Evolutionary conservation across 1,284 basidiomycete genomes (phyloP).

Genomic region (Pseudozyma pruni): DNA sequence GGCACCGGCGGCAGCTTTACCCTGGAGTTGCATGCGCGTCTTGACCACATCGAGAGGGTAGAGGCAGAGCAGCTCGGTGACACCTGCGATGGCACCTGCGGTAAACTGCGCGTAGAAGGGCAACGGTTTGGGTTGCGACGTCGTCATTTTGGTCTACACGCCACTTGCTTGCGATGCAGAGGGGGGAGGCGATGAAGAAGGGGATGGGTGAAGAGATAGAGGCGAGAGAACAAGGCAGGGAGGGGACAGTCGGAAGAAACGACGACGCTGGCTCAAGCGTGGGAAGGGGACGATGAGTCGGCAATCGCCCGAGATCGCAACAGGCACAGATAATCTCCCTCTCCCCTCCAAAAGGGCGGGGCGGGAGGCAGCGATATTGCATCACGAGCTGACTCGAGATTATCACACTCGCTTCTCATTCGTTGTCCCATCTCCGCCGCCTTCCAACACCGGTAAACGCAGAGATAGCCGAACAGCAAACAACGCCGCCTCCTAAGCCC

Average conservation of each 20-base stretch:
- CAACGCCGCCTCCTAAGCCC: too few relatives aligned
- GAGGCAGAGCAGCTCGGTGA: constrained; percentile 86
- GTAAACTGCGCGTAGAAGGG: constrained; percentile 88
- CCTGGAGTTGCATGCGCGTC: constrained; percentile 95
- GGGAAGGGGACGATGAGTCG: not conserved
- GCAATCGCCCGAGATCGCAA: constrained; percentile 4
- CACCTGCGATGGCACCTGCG: constrained; percentile 87
- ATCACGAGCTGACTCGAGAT: not conserved
- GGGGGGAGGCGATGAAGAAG: not conserved
- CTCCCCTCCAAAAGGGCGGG: too few relatives aligned
- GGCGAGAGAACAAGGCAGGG: not conserved
- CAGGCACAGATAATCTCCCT: not conserved
- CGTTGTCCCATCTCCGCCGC: not conserved
- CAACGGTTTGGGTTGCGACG: constrained; percentile 68
- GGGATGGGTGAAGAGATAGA: not conserved
- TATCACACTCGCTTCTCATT: constrained; percentile 3
- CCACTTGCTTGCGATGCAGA: too few relatives aligned
- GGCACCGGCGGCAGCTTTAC: constrained; percentile 74
- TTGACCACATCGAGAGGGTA: constrained; percentile 85
- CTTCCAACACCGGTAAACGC: too few relatives aligned
- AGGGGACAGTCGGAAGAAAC: not conserved
- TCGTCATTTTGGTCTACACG: constrained; percentile 17
- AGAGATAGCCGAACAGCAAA: too few relatives aligned
- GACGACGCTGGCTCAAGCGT: too few relatives aligned
- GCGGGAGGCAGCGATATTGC: not conserved